These are phyloP conservation scores for Fusarium paranaense DNA, from an alignment of 2,329 filamentous ascomycete genomes.

Conservation along the genomic window DNA sequence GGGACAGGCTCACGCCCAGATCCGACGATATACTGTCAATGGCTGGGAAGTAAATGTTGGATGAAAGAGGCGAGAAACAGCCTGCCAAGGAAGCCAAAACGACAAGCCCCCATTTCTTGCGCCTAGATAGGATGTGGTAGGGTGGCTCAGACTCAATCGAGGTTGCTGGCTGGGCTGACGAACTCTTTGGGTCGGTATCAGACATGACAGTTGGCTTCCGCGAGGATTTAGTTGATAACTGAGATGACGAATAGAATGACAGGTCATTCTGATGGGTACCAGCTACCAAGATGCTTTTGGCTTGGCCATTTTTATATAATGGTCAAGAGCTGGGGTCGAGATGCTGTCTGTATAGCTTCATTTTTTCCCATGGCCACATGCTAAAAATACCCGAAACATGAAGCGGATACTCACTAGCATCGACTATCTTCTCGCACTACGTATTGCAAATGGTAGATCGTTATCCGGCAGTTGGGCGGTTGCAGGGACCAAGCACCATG, in stretches of 20 bases:
- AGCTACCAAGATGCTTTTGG: not conserved
- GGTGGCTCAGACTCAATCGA: not conserved
- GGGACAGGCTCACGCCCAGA: slow-evolving; percentile 36
- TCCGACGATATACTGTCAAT: slow-evolving; percentile 37
- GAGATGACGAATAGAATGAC: not conserved
- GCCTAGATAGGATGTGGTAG: slow-evolving; percentile 9
- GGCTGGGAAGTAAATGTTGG: slow-evolving; percentile 45
- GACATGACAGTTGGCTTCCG: not conserved
- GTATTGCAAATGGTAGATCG: not conserved
- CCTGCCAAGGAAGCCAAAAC: slow-evolving; percentile 33
- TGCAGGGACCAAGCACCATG: not conserved
- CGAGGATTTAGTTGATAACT: not conserved
- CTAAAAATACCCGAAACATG: not conserved
- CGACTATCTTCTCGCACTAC: not conserved
- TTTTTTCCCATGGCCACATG: not conserved
- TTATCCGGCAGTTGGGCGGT: not conserved
- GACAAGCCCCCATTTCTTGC: slow-evolving; percentile 39
- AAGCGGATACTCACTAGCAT: not conserved
- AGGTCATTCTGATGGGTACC: not conserved
- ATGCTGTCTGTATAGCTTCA: not conserved
- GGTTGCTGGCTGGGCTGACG: not conserved
- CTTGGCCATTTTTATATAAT: not conserved
- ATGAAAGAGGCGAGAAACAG: slow-evolving; percentile 38
- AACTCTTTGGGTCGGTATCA: not conserved
- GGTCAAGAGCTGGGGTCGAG: not conserved